Evolutionary conservation across 2,329 filamentous ascomycete species (phyloP).

Genomic region (Aspergillus ibericus): DNA sequence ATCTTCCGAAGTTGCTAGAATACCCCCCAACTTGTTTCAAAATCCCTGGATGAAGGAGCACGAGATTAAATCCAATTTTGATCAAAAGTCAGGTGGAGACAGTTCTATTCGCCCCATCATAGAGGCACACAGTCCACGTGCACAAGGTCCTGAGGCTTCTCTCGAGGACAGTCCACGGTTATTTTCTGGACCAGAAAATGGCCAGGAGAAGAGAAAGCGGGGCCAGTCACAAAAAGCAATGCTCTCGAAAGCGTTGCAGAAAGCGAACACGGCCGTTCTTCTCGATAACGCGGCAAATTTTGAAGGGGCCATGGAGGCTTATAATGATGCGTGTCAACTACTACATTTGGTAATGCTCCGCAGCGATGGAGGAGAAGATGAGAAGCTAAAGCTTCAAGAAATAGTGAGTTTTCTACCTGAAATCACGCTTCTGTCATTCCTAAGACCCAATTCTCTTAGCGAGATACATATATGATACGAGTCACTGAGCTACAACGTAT

Average conservation of each 20-base stretch:
- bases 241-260: conserved; percentile 91
- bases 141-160: conserved; percentile 18
- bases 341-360: conserved; percentile 83
- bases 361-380: conserved; percentile 82
- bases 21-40: conserved; percentile 12
- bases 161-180: conserved; percentile 28
- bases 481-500: conserved; percentile 83
- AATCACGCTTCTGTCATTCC: conserved; percentile 9
- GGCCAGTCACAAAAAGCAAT: conserved; percentile 85
- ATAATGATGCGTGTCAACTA: conserved; percentile 84
- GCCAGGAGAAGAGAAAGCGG: conserved; percentile 37
- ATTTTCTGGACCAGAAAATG: conserved; percentile 26
- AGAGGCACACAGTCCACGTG: conserved; percentile 16
- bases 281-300: conserved; percentile 96
- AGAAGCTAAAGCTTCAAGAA: conserved; percentile 77
- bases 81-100: conserved; percentile 2
- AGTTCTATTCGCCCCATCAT: background rate
- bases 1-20: conserved; percentile 20
- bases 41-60: conserved; percentile 12
- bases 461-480: conserved; percentile 83
- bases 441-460: conserved; percentile 50
- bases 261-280: conserved; percentile 92
- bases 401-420: conserved; percentile 65
- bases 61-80: background rate
- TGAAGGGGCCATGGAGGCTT: conserved; percentile 85